Evolutionary conservation across 305 asterid species (phyloP).

Genomic region (Euphrasia arctica): DNA sequence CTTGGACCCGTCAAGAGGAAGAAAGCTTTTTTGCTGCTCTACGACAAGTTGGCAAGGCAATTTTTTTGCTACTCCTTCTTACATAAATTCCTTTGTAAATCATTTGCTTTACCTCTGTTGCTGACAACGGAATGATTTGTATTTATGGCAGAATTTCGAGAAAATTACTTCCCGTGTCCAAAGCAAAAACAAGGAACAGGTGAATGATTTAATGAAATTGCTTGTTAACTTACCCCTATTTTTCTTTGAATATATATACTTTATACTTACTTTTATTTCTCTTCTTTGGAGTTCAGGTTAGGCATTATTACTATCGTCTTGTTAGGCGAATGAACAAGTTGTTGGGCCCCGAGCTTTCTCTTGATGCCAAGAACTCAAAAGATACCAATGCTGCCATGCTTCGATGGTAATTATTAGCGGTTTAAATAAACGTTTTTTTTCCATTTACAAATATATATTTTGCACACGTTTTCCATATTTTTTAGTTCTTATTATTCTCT

Average conservation of each 20-base stretch:
- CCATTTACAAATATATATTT: background rate
- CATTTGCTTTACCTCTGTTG: conserved; percentile 16
- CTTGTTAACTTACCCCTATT: conserved; percentile 15
- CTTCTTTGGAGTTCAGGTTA: conserved; percentile 52
- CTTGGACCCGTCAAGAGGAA: conserved; percentile 99
- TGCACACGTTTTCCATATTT: too few species aligned
- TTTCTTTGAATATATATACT: conserved; percentile 9
- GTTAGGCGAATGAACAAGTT: conserved; percentile 98
- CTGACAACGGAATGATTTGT: conserved; percentile 27
- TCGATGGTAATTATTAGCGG: conserved; percentile 62
- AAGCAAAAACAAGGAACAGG: conserved; percentile 99
- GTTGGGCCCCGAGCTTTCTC: conserved; percentile 89
- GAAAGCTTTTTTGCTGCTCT: conserved; percentile 90
- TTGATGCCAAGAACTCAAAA: conserved; percentile 93
- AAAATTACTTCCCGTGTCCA: conserved; percentile 93
- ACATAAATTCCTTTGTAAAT: conserved; percentile 11
- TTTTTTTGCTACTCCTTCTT: conserved; percentile 18
- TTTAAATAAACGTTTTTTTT: conserved; percentile 15
- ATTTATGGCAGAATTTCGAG: conserved; percentile 76
- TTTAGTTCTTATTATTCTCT: background rate
- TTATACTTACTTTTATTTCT: conserved; percentile 26
- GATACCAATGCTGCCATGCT: conserved; percentile 98
- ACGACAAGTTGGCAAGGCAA: conserved; percentile 99
- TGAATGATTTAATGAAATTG: conserved; percentile 25
- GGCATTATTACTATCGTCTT: conserved; percentile 96